These are phyloP conservation scores for Colletotrichum cuscutae DNA, from an alignment of 2,329 filamentous ascomycete genomes.

Conservation along the genomic window DNA sequence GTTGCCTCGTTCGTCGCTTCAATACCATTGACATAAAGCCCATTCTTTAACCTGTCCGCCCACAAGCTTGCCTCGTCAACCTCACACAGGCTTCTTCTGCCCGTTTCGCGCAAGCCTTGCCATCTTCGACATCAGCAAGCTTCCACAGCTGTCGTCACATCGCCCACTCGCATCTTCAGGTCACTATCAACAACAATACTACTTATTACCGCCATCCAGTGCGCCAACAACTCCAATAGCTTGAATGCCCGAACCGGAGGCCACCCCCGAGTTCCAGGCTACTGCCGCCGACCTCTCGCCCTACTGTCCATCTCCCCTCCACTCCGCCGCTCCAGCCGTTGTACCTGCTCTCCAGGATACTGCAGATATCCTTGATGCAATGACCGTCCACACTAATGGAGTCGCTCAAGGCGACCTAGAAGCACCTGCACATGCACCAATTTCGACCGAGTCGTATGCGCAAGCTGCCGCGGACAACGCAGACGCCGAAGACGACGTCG, in stretches of 20 bases:
- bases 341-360: conserved; percentile 64
- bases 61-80: neutral
- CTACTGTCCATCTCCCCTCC: conserved; percentile 60
- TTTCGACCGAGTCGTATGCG: conserved; percentile 25
- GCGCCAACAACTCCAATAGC: conserved; percentile 18
- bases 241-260: conserved; percentile 56
- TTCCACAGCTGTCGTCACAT: neutral
- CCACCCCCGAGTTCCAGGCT: conserved; percentile 56
- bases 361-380: conserved; percentile 61
- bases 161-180: neutral
- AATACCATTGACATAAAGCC: conserved; percentile 23
- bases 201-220: conserved; percentile 1
- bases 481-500: conserved; percentile 47
- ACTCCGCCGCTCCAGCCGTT: conserved; percentile 57
- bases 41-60: conserved; percentile 1
- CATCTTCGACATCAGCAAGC: neutral
- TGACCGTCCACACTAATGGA: conserved; percentile 44
- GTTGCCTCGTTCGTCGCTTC: conserved; percentile 16
- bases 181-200: conserved; percentile 3
- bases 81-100: conserved; percentile 1
- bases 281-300: conserved; percentile 65
- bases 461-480: conserved; percentile 31
- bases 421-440: conserved; percentile 45
- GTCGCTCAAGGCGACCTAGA: conserved; percentile 29
- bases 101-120: conserved; percentile 20